A percentile compares a stretch with the other conserved stretches of the same genome.
Conservation (phyloP, 2,329 filamentous ascomycete genomes). For the Epichloe uncinata region DNA sequence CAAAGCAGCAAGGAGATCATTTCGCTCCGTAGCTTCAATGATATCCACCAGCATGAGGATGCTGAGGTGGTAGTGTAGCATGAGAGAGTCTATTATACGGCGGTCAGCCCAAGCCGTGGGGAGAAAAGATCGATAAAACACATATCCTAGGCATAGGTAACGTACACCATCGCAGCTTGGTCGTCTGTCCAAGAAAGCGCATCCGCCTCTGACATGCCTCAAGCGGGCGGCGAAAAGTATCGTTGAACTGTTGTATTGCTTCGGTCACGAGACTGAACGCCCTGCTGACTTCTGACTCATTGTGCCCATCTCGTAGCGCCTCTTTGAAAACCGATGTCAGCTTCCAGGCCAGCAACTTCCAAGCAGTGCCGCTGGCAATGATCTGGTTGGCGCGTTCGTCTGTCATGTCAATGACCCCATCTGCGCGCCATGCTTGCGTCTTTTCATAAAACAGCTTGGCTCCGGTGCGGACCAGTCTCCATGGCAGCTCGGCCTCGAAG, state of each 20-base stretch:
- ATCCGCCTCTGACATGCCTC: slow-evolving; percentile 19
- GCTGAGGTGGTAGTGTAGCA: slow-evolving; percentile 21
- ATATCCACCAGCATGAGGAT: slow-evolving; percentile 19
- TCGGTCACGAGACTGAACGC: slow-evolving; percentile 13
- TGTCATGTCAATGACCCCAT: slow-evolving; percentile 13
- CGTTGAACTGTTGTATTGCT: slow-evolving; percentile 16
- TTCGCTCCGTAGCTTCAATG: slow-evolving; percentile 16
- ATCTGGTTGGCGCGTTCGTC: slow-evolving; percentile 20
- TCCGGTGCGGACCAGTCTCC: slow-evolving; percentile 16
- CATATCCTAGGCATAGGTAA: not conserved
- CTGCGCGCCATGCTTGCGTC: slow-evolving; percentile 13
- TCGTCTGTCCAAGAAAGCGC: slow-evolving; percentile 18
- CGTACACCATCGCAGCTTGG: slow-evolving; percentile 20
- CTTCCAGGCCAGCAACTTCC: slow-evolving; percentile 21
- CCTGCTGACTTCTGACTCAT: slow-evolving; percentile 16
- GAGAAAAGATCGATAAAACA: too few species aligned
- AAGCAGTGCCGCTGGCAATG: slow-evolving; percentile 15
- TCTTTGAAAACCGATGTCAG: slow-evolving; percentile 20
- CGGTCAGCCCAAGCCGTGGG: not conserved
- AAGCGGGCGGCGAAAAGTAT: slow-evolving; percentile 14
- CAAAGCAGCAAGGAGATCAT: slow-evolving; percentile 14
- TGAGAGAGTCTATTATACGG: slow-evolving; percentile 16
- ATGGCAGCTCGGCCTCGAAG: slow-evolving; percentile 17
- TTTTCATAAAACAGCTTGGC: slow-evolving; percentile 18
- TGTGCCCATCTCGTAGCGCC: slow-evolving; percentile 18